A percentile compares a stretch with the other conserved stretches of the same genome.
Conservation (phyloP, 495 filamentous ascomycete genomes). For the Saxophila tyrrhenica region DNA sequence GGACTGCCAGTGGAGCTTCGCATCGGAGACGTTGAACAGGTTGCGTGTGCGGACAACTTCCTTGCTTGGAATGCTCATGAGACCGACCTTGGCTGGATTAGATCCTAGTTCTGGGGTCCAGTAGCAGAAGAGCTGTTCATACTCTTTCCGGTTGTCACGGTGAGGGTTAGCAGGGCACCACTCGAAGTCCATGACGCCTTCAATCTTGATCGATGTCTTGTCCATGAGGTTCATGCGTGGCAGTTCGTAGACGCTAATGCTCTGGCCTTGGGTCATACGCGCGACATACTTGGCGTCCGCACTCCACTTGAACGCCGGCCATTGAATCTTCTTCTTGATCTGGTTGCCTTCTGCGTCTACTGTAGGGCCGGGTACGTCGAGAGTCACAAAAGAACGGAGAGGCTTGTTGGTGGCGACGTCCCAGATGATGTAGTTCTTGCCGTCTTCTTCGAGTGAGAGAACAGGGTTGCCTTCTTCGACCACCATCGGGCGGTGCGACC, state of each 20-base stretch:
- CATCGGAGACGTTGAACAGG: slow-evolving; percentile 93
- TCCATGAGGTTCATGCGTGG: slow-evolving; percentile 85
- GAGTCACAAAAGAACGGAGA: slow-evolving; percentile 79
- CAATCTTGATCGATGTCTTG: slow-evolving; percentile 83
- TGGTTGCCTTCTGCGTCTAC: slow-evolving; percentile 54
- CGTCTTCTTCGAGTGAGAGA: slow-evolving; percentile 81
- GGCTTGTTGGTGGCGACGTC: slow-evolving; percentile 85
- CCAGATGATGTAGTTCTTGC: slow-evolving; percentile 99
- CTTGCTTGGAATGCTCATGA: slow-evolving; percentile 94
- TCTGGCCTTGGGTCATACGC: slow-evolving; percentile 72
- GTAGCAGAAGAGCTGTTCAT: slow-evolving; percentile 94
- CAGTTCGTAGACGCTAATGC: slow-evolving; percentile 88
- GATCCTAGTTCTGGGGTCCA: slow-evolving; percentile 98
- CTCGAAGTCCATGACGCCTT: slow-evolving; percentile 94
- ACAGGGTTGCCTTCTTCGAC: slow-evolving; percentile 81
- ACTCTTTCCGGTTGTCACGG: slow-evolving; percentile 70
- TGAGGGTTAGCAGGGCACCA: slow-evolving; percentile 78
- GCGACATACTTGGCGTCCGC: slow-evolving; percentile 95
- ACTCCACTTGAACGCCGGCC: slow-evolving; percentile 99
- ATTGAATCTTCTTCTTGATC: slow-evolving; percentile 80
- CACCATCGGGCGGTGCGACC: slow-evolving; percentile 83
- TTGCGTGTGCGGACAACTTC: slow-evolving; percentile 87
- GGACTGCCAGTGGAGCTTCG: slow-evolving; percentile 95
- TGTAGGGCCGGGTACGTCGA: slow-evolving; percentile 55
- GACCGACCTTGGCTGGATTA: slow-evolving; percentile 91